These are phyloP conservation scores for Rhizoctonia solani DNA, from an alignment of 1,284 basidiomycete species.

Conservation along the genomic window DNA sequence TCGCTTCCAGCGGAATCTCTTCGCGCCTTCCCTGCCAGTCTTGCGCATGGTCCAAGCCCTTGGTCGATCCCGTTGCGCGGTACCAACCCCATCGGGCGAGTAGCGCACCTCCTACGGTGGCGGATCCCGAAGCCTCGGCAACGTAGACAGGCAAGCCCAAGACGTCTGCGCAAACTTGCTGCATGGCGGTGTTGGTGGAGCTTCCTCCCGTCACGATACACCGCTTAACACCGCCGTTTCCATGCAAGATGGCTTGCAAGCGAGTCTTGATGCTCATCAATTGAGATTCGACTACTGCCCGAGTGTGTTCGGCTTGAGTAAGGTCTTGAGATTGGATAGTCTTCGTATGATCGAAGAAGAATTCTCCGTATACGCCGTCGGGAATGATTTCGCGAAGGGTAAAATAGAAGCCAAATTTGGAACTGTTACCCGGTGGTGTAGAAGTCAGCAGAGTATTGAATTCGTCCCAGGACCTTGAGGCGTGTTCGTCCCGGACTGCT, in stretches of 20 bases:
- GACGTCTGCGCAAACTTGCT: conserved; percentile 77
- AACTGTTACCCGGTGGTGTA: conserved; percentile 63
- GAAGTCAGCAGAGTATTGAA: conserved; percentile 72
- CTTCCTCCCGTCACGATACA: conserved; percentile 83
- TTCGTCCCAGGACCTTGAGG: conserved; percentile 63
- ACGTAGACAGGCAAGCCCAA: conserved; percentile 74
- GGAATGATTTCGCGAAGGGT: conserved; percentile 85
- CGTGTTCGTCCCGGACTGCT: conserved; percentile 73
- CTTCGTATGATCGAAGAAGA: conserved; percentile 56
- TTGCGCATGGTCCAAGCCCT: conserved; percentile 39
- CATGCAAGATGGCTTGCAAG: conserved; percentile 63
- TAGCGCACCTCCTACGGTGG: conserved; percentile 69
- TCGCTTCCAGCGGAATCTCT: conserved; percentile 56
- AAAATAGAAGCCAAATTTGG: conserved; percentile 71
- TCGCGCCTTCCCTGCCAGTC: conserved; percentile 59
- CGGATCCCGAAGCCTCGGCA: conserved; percentile 64
- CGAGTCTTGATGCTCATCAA: conserved; percentile 77
- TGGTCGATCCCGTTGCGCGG: conserved; percentile 46
- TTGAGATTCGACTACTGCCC: conserved; percentile 86
- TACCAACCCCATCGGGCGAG: conserved; percentile 74
- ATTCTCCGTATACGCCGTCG: conserved; percentile 67
- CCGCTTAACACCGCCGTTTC: conserved; percentile 50
- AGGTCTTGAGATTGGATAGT: conserved; percentile 48
- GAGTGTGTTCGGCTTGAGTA: conserved; percentile 61
- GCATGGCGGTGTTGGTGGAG: conserved; percentile 73